phyloP scores from a whole-genome alignment of 139 green algal species.

The Zygnema cylindricum region DNA sequence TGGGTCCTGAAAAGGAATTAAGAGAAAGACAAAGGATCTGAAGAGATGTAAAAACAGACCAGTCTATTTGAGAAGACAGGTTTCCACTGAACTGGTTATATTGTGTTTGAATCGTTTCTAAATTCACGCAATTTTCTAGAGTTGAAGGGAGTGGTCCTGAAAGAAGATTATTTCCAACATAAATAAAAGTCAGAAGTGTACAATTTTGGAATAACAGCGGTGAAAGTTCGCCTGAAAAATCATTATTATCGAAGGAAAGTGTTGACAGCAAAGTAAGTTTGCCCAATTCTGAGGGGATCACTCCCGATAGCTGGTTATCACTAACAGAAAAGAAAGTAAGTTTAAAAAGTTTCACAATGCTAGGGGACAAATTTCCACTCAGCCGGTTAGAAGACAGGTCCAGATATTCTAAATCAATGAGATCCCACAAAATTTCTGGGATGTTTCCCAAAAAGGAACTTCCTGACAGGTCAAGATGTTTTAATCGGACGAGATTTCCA shows the following conservation, averaged over 20 bases:
- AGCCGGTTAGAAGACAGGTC: conserved; percentile 5
- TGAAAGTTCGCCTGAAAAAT: conserved; percentile 19
- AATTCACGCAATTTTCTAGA: neutral
- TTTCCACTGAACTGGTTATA: neutral
- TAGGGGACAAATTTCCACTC: conserved; percentile 3
- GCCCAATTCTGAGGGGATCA: no score
- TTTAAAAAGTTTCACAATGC: neutral
- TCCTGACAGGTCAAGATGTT: conserved; percentile 18
- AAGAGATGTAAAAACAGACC: neutral
- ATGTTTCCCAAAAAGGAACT: conserved; percentile 4
- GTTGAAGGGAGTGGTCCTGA: conserved; percentile 27
- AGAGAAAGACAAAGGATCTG: neutral
- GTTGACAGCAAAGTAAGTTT: neutral
- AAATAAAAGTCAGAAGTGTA: neutral
- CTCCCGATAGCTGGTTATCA: conserved; percentile 14
- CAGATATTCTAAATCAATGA: neutral
- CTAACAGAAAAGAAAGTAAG: neutral
- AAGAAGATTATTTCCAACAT: neutral
- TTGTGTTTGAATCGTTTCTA: neutral
- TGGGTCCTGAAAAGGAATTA: neutral
- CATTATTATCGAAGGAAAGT: neutral
- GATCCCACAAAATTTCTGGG: neutral
- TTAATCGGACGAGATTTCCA: neutral
- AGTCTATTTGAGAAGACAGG: neutral
- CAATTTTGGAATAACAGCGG: neutral